These are phyloP conservation scores for Aschersonia sp. DNA, from an alignment of 2,329 filamentous ascomycete genomes.

Conservation along the genomic window DNA sequence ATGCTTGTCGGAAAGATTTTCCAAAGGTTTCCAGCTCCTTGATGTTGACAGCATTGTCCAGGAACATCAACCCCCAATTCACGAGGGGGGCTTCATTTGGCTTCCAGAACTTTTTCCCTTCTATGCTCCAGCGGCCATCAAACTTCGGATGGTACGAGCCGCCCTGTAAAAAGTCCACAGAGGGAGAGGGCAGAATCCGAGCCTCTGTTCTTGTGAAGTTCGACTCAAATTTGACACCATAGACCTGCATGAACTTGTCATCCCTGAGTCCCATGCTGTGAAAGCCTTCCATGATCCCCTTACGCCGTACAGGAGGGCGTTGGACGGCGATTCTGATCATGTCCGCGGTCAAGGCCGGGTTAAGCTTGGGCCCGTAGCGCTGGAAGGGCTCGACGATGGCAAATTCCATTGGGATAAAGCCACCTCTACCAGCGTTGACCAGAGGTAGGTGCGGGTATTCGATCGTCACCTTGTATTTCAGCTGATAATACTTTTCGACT, in stretches of 20 bases:
- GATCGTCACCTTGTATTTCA: constrained; percentile 38
- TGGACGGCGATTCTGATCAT: constrained; percentile 96
- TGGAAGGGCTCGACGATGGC: constrained; percentile 39
- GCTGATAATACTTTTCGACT: constrained; percentile 39
- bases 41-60: constrained; percentile 38
- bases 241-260: constrained; percentile 58
- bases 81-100: constrained; percentile 47
- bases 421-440: constrained; percentile 38
- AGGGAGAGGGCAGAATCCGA: constrained; percentile 54
- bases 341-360: constrained; percentile 48
- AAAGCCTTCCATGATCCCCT: constrained; percentile 40
- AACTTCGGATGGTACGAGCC: constrained; percentile 40
- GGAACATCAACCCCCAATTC: constrained; percentile 62
- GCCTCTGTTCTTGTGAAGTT: constrained; percentile 55
- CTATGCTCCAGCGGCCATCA: constrained; percentile 73
- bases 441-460: constrained; percentile 35
- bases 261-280: constrained; percentile 50
- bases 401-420: constrained; percentile 47
- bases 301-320: constrained; percentile 51
- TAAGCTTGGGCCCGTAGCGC: constrained; percentile 48
- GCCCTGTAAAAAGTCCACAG: constrained; percentile 50
- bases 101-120: constrained; percentile 58
- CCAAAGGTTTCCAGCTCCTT: constrained; percentile 16
- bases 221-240: constrained; percentile 54
- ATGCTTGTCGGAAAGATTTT: constrained; percentile 28